Conservation (phyloP, 2,329 filamentous ascomycete species). For the Fusarium hostae region DNA sequence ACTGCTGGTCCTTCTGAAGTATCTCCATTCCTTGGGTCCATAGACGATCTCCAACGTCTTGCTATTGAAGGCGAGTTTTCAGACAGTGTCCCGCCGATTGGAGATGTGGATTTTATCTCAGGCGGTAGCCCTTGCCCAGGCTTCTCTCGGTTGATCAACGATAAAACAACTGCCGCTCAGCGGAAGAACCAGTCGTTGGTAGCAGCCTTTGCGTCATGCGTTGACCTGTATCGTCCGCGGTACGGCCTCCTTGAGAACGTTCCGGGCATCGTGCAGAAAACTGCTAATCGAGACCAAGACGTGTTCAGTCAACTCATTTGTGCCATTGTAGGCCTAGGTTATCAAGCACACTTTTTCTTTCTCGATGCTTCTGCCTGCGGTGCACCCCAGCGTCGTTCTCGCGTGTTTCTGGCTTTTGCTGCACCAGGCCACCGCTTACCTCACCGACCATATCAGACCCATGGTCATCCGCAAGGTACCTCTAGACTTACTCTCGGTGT, state of each 20-base stretch:
- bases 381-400: constrained; percentile 70
- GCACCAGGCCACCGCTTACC: constrained; percentile 72
- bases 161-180: constrained; percentile 65
- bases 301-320: constrained; percentile 80
- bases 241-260: constrained; percentile 86
- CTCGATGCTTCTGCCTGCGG: constrained; percentile 77
- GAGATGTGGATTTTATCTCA: constrained; percentile 74
- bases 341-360: constrained; percentile 75
- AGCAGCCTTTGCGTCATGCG: constrained; percentile 77
- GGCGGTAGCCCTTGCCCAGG: constrained; percentile 83
- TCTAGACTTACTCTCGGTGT: constrained; percentile 60
- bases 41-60: constrained; percentile 72
- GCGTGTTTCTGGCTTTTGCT: constrained; percentile 78
- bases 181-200: constrained; percentile 80
- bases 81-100: constrained; percentile 64
- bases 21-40: constrained; percentile 74
- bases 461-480: constrained; percentile 64
- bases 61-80: constrained; percentile 64
- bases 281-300: constrained; percentile 63
- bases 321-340: constrained; percentile 78
- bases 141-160: constrained; percentile 72
- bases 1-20: constrained; percentile 52
- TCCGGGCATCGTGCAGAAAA: constrained; percentile 67
- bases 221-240: constrained; percentile 80
- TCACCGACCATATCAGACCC: constrained; percentile 66